phyloP scores from a whole-genome alignment of 208 protist genomes.

The Leishmania aethiopica region DNA sequence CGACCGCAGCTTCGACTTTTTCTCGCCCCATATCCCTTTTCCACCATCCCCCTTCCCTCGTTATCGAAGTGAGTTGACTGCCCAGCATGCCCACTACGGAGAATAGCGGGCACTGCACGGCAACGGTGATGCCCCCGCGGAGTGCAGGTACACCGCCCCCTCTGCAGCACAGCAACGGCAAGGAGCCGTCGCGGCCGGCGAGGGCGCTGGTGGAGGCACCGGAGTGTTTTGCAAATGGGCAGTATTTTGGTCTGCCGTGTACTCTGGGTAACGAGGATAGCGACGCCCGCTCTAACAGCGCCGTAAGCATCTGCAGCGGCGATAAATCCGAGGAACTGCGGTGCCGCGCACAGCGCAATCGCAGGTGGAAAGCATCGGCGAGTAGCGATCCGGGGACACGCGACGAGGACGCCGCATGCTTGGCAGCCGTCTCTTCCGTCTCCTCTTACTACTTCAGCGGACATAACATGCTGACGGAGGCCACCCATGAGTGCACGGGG shows the following conservation, averaged over 20 bases:
- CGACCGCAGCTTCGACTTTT: neutral
- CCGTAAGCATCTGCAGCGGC: neutral
- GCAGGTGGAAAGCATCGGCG: neutral
- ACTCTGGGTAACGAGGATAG: neutral
- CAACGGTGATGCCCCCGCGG: neutral
- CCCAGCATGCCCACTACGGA: neutral
- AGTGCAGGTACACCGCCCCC: neutral
- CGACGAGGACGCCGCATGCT: neutral
- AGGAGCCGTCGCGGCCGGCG: neutral
- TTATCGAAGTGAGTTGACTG: neutral
- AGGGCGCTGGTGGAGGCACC: neutral
- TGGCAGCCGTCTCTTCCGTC: neutral
- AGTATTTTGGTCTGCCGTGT: neutral
- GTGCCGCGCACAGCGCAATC: neutral
- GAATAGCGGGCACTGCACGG: neutral
- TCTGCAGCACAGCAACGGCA: neutral
- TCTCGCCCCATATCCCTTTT: neutral
- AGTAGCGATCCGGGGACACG: neutral
- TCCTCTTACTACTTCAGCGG: neutral
- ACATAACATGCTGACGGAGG: neutral
- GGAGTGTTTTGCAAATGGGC: neutral
- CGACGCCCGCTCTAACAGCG: neutral
- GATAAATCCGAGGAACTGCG: neutral
- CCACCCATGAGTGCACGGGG: neutral
- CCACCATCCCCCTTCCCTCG: neutral